Evolutionary conservation across 345 rosid species (phyloP), one percentile per base, ranked within the genome.

Genomic region (Passiflora organensis): DNA sequence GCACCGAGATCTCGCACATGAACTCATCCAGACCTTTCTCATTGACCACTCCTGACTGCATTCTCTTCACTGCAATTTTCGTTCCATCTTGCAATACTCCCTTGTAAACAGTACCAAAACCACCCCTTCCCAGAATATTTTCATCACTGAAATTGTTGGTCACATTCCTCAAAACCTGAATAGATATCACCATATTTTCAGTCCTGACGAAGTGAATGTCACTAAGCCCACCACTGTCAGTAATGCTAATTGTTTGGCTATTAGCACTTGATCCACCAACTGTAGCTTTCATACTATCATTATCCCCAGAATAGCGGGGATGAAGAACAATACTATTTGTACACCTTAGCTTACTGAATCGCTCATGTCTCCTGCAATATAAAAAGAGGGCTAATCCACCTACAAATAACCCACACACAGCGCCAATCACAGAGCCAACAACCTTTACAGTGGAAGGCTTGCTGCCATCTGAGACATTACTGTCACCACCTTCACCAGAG

Each of bases 31-130:
- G 69, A 41, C 91, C 86, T 58, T 83, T 83, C 23, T 82, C 84
- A 43, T 59, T 71, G 36, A 77, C 64, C 32, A 73, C 83, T 14
- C 83, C 72, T 0, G 87, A 77, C 69, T 91, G 85, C 96, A 87
- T 91, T 59, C 96, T 85, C 72, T 87, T 87, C 48, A 91, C 91
- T 0, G 97, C 96, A 62, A 91, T 87, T 65, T 87, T 85, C 3
- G 89, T 87, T 22, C 95, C 96, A 59, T 91, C 95, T 10, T 80
- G 85, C 36, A 91, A 59, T 57, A 83, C 91, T 1, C 96, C 97
- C 75, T 77, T 83, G 72, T 91, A 85, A 46, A 91, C 97, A 9
- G 89, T 81, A 10, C 97, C 97, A 9, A 90, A 90, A 14, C 97
- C 97, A 13, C 96, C 96, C 58, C 52, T 80, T 15, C 97, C 97